Evolutionary conservation across 306 rosid genomes (phyloP), one percentile per base, ranked within the genome.

Genomic region (Rosa chinensis): DNA sequence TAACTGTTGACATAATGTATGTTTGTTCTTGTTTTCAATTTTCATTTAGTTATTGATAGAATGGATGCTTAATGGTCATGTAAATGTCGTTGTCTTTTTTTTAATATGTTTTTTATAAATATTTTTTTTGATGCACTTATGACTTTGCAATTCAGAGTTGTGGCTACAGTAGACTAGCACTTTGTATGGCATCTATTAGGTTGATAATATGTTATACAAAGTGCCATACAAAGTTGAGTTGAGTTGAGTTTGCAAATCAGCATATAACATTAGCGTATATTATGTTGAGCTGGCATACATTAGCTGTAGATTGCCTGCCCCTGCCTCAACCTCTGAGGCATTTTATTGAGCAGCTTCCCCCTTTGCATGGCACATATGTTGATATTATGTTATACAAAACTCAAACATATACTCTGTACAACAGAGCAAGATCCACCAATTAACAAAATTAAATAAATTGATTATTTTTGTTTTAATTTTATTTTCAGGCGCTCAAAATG

Each of bases 401-500:
- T 32, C 10, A 12, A n/a, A 14, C 63, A 37, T 37, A 37, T 12
- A 21, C 67, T 10, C 20, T 3, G 13, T 32, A 49, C 55, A 59
- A 25, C 70, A 44, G 5, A 4, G 28, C 66, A 59, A 62, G 59
- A 70, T 43, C 14, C 44, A 59, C 44, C 43, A 67, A 71, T 28
- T 8, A 42, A 11, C 17, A 21, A 8, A 52, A 64, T 21, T 79
- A 39, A 62, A 32, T 37, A 0, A 21, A n/a, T 58, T n/a, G 12
- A 5, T 43, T 50, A 69, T 35, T 64, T 43, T 78, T 81, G n/a
- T 17, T 13, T 64, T 64, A 0, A 37, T 77, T 25, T 4, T 4
- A 21, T 74, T 75, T 85, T 72, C 79, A 96, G 99, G 99, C 99
- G 6, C 92, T 93, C 55, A 91, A 90, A 89, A 90, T 96, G 99